Evolutionary conservation across 306 rosid species (phyloP), one percentile per base, ranked within the genome.

Genomic region (Cucumis cinereus): DNA sequence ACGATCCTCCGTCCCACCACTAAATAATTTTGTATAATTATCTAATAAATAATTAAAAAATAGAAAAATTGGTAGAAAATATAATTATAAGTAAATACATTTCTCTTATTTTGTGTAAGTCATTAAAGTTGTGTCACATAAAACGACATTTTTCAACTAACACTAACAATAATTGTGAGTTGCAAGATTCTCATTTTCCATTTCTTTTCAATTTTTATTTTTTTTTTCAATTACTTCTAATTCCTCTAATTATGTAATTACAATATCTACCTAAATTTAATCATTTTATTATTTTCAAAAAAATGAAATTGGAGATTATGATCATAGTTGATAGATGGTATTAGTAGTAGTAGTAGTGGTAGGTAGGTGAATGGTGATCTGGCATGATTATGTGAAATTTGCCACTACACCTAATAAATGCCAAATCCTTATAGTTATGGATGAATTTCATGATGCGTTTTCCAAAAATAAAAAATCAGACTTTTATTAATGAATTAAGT

Each of bases 81-180:
- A 5, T 30, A 3, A 30, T 30, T 30, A 30, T 28, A 28, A 64
- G 28, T 36, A 1, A 36, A 19, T 19, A 66, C 17, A 38, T 67
- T 41, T 41, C 54, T 20, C n/a, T 67, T 33, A 20, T 66, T 19
- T 40, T 38, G 40, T 62, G 69, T 62, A 36, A 38, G 17, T 64
- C 54, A 40, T 40, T 41, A 66, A 66, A 66, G 72, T 66, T 64
- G 16, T 7, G 35, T 69, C 20, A 45, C 75, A 45, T 17, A 2
- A 70, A 70, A 70, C 58, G 23, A 70, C 75, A 49, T 26, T 50
- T 72, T 50, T 50, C 76, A 72, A 26, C 76, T 47, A 50, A 72
- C 59, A 28, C 41, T 7, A 70, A 47, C 22, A 70, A 50, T 49
- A 71, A 23, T 43, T 2, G 17, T 64, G 9, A 64, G 10, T 2